Conservation (phyloP, 2,329 filamentous ascomycete genomes). For the Aspergillus sp. region DNA sequence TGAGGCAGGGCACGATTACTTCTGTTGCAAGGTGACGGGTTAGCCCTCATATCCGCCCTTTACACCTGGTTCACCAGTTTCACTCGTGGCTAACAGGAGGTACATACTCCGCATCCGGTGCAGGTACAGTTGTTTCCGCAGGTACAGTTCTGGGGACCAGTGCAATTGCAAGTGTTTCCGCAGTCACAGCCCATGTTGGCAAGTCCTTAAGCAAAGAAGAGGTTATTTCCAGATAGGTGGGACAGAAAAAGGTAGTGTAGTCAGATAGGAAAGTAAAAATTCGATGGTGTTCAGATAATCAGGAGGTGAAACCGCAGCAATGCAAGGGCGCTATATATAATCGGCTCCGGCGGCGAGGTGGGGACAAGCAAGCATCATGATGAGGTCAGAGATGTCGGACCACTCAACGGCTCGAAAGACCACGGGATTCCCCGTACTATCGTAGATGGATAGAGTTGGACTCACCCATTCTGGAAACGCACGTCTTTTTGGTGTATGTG, state of each 20-base stretch:
- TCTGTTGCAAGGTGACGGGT: slow-evolving; percentile 17
- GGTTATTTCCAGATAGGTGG: neutral
- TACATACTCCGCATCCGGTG: slow-evolving; percentile 40
- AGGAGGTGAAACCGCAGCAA: neutral
- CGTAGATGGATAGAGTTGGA: too few relatives aligned
- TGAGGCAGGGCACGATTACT: slow-evolving; percentile 14
- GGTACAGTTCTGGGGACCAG: slow-evolving; percentile 29
- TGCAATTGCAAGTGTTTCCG: slow-evolving; percentile 32
- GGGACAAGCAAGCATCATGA: slow-evolving; percentile 20
- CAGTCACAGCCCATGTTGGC: slow-evolving; percentile 34
- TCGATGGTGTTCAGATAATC: neutral
- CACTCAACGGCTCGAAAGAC: neutral
- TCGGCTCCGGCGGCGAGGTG: slow-evolving; percentile 2
- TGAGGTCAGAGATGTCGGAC: slow-evolving; percentile 18
- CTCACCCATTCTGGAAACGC: too few relatives aligned
- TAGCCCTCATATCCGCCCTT: slow-evolving; percentile 13
- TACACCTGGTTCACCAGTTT: slow-evolving; percentile 2
- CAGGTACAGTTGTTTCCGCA: slow-evolving; percentile 34
- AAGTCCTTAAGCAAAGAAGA: neutral
- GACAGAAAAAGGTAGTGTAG: neutral
- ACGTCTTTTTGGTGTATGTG: too few relatives aligned
- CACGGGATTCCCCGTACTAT: too few relatives aligned
- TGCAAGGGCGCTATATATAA: slow-evolving; percentile 12
- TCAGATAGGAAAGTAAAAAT: neutral
- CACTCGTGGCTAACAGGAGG: slow-evolving; percentile 6